Conservation (phyloP, 1,284 basidiomycete species). For the Rhodotorula sp. region DNA sequence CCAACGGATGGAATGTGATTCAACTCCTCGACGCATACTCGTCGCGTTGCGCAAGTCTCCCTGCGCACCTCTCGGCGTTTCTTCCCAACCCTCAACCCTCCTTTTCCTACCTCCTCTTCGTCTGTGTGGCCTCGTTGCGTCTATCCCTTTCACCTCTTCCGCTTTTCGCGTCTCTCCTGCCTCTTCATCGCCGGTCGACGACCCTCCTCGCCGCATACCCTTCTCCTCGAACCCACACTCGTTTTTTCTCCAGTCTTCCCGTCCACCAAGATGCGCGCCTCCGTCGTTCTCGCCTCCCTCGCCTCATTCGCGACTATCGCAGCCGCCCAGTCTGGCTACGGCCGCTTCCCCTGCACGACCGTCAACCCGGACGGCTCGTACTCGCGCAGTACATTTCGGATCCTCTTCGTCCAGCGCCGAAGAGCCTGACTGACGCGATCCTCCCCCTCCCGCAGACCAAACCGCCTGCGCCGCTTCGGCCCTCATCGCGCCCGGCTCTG, state of each 20-base stretch:
- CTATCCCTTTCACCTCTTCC: too few relatives aligned
- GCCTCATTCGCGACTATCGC: constrained; percentile 16
- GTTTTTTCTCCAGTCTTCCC: neutral
- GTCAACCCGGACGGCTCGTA: constrained; percentile 15
- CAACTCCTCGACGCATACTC: too few relatives aligned
- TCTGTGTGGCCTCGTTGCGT: too few relatives aligned
- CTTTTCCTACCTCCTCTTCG: too few relatives aligned
- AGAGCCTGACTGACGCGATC: neutral
- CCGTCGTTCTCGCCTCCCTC: constrained; percentile 14
- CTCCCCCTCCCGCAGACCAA: neutral
- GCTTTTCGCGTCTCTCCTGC: too few relatives aligned
- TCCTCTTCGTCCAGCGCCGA: neutral
- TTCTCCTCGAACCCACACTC: constrained; percentile 2
- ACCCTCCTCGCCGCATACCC: neutral
- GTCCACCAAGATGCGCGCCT: constrained; percentile 1
- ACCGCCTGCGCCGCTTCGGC: constrained; percentile 2
- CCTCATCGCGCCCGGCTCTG: constrained; percentile 22
- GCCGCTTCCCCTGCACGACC: constrained; percentile 22
- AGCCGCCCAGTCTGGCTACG: constrained; percentile 29
- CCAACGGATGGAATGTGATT: too few relatives aligned
- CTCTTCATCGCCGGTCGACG: too few relatives aligned
- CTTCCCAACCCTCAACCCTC: too few relatives aligned
- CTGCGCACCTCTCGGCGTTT: too few relatives aligned
- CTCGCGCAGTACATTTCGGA: constrained; percentile 4
- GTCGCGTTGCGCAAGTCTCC: too few relatives aligned